These are phyloP conservation scores for Pyrenochaeta sp. DNA, from an alignment of 2,329 filamentous ascomycete species.

Conservation along the genomic window DNA sequence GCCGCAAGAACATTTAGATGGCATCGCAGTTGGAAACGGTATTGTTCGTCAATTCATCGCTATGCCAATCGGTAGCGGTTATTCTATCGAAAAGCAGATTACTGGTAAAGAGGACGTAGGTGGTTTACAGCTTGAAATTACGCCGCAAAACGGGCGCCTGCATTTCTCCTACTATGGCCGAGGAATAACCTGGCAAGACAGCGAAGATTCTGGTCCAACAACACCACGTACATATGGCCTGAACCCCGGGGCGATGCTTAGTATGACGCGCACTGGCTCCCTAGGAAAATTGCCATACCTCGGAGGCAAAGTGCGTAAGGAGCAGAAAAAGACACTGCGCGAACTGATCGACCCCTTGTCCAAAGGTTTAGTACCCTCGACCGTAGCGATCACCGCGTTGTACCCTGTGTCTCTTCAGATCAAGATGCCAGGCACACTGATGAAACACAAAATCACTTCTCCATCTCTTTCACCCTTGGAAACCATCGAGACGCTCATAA, in stretches of 20 bases:
- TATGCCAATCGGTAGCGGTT: slow-evolving; percentile 54
- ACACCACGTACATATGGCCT: neutral
- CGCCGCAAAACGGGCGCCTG: slow-evolving; percentile 6
- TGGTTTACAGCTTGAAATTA: slow-evolving; percentile 58
- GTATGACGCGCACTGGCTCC: neutral
- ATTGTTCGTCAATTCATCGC: slow-evolving; percentile 60
- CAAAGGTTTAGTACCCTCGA: neutral
- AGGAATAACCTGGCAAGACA: neutral
- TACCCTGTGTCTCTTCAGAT: neutral
- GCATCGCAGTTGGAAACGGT: slow-evolving; percentile 47
- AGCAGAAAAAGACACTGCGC: neutral
- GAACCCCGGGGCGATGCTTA: neutral
- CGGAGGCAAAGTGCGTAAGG: neutral
- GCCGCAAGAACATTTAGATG: slow-evolving; percentile 54
- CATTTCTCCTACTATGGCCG: neutral
- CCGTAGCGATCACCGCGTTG: neutral
- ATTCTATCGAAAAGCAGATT: slow-evolving; percentile 58
- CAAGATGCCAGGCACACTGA: neutral
- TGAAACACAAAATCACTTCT: neutral
- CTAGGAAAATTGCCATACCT: neutral
- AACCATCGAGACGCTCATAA: neutral
- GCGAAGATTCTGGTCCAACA: neutral
- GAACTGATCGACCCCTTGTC: neutral
- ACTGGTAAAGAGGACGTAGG: slow-evolving; percentile 53
- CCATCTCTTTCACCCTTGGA: neutral